Evolutionary conservation across 805 yeast genomes (phyloP), one percentile per base, ranked within the genome.

Genomic region (Scheffersomyces spartinae): DNA sequence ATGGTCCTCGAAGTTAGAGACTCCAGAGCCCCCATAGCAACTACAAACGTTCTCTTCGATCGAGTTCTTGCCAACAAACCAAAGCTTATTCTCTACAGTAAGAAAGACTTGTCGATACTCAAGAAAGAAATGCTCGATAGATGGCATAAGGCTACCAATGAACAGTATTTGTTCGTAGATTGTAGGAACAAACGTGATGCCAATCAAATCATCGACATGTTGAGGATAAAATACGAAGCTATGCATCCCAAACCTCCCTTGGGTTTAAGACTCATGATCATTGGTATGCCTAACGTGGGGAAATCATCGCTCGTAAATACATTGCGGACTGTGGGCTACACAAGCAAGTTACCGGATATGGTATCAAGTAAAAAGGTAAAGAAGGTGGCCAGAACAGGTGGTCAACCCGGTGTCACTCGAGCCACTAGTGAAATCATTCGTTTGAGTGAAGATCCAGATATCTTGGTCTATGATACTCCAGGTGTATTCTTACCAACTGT

Each of bases 221-320:
- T 82, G 3, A 59, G 58, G 18, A 59, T 64, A 26, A 52, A 55
- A 26, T 64, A 68, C 38, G 34, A 48, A 15, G 34, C 45, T 4
- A 56, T 72, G 64, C 49, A 47, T 11, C 83, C 88, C 0, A 70
- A 75, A 1, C 93, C 95, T 0, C 95, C 96, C 0, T 49, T 85
- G 31, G 97, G 97, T 0, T 55, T 80, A 24, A 52, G 85, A 13
- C 49, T 81, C 30, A 60, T 86, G 60, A 70, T 88, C 23, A 74
- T 78, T 5, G 98, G 98, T 1, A 81, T 91, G 91, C 98, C 98
- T 1, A 91, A 91, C 46, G 94, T 85, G n/a, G 98, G 98, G 0
- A 91, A 91, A 49, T 80, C 94, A 8, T 79, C 95, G 0, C 47
- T 91, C 24, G 77, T 86, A 15, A 91, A 91, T 42, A 61, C 77